phyloP scores from a whole-genome alignment of 2,329 filamentous ascomycete genomes.

The Trichophyton mentagrophytes region DNA sequence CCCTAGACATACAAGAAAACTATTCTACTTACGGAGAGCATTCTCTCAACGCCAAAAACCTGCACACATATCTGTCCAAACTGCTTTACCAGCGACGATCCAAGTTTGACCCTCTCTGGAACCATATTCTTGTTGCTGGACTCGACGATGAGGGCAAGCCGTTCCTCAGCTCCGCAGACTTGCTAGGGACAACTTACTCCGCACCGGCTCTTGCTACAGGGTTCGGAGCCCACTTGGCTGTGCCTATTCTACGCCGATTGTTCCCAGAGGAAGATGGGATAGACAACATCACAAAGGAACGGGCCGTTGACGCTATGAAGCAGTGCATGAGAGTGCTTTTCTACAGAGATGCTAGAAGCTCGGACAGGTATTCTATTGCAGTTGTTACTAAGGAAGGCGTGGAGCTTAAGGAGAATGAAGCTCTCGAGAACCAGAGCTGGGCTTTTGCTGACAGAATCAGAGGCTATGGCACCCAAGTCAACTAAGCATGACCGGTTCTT shows the following conservation, averaged over 20 bases:
- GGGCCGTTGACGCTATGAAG: conserved; percentile 68
- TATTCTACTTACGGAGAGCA: conserved; percentile 48
- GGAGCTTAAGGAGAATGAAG: conserved; percentile 68
- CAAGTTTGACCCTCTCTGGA: conserved; percentile 97
- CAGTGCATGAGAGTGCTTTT: conserved; percentile 98
- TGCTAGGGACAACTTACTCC: conserved; percentile 84
- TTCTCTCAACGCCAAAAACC: conserved; percentile 72
- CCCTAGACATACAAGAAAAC: conserved; percentile 68
- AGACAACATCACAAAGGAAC: conserved; percentile 57
- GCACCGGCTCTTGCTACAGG: conserved; percentile 83
- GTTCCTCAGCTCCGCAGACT: conserved; percentile 82
- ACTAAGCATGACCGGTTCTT: conserved; percentile 21
- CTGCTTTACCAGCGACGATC: conserved; percentile 90
- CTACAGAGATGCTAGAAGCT: conserved; percentile 87
- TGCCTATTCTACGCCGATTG: conserved; percentile 74
- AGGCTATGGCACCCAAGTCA: conserved; percentile 79
- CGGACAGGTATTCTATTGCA: conserved; percentile 84
- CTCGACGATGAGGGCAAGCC: conserved; percentile 67
- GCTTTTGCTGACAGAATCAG: conserved; percentile 90
- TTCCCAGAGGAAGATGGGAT: conserved; percentile 75
- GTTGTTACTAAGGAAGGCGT: conserved; percentile 82
- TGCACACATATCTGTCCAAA: conserved; percentile 93
- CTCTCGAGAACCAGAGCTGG: conserved; percentile 94
- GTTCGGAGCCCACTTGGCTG: conserved; percentile 82
- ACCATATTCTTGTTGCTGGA: conserved; percentile 81